A percentile compares a stretch with the other conserved stretches of the same genome.
Conservation (phyloP, 257 asterid species). For the Nicotiana sylvestris region DNA sequence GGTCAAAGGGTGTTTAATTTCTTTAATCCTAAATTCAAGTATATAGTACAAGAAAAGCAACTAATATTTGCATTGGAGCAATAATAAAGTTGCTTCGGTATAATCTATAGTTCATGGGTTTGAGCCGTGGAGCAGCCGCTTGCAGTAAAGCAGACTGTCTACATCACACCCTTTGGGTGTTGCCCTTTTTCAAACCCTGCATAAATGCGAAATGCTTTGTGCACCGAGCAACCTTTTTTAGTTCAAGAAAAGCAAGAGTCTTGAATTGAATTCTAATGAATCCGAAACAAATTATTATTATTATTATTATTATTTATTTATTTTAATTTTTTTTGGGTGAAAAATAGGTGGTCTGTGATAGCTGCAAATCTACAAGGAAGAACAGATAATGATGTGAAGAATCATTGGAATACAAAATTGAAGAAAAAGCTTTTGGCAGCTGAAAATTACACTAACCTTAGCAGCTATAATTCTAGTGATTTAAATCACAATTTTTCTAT, state of each 20-base stretch:
- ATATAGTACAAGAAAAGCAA: no score
- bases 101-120: rapidly evolving
- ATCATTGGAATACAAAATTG: constrained; percentile 64
- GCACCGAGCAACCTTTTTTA: no score
- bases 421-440: constrained; percentile 39
- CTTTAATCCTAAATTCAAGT: no score
- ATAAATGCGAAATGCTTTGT: no score
- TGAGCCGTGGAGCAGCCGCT: no score
- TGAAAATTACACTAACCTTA: background rate
- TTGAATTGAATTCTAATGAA: no score
- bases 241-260: no score
- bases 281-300: no score
- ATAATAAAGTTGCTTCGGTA: rapidly evolving
- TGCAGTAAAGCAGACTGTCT: no score
- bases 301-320: background rate
- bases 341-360: constrained; percentile 61
- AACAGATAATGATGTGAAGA: constrained; percentile 71
- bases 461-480: background rate
- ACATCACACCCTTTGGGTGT: no score
- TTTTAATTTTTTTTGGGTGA: no score
- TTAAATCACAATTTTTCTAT: background rate
- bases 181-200: rapidly evolving
- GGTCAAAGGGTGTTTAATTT: background rate
- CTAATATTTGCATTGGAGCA: no score
- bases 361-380: constrained; percentile 59